Evolutionary conservation across 108 stramenopile species (phyloP), one percentile per base, ranked within the genome.

Genomic region (Cyclotella cryptica): DNA sequence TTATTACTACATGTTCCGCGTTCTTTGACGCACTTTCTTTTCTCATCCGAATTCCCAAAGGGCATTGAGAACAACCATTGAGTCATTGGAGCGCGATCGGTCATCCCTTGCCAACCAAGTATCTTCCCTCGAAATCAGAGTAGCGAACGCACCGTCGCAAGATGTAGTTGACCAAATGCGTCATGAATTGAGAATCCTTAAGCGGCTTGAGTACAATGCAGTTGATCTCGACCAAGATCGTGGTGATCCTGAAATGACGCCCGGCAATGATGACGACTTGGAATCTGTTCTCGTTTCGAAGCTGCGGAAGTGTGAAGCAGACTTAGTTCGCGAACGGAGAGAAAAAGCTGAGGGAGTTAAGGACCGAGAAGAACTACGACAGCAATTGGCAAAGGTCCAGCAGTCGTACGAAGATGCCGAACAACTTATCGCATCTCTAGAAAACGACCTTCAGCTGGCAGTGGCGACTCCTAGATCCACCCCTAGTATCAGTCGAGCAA

Each of bases 151-250:
- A 18, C 95, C 95, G 13, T 89, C 90, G 26, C 85, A 85, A 52
- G 77, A 84, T 27, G 57, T 84, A 19, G 83, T 96, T 21, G 89
- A 94, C 17, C 90, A 82, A 41, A 96, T 96, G 92, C 91, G 88
- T 68, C 84, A 88, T 28, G 95, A 96, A 71, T 75, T 96, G 12
- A 86, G 91, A 22, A 88, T 96, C 55, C 81, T 96, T 53, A 96
- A 96, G 68, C 85, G 90, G 47, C 76, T 96, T 62, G 92, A 96
- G 64, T 96, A 92, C 84, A 92, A 93, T 71, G 92, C 90, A 13
- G 88, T 91, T 71, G 94, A 92, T 60, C 75, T 84, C 19, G 93
- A 94, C 41, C 81, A 81, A 42, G 84, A 80, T 26, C 79, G 90
- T 22, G 53, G 61, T 26, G 87, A 93, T 74, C 92, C 92, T 10